Evolutionary conservation across 768 basidiomycete species (phyloP).

Genomic region (Lactarius quietus): DNA sequence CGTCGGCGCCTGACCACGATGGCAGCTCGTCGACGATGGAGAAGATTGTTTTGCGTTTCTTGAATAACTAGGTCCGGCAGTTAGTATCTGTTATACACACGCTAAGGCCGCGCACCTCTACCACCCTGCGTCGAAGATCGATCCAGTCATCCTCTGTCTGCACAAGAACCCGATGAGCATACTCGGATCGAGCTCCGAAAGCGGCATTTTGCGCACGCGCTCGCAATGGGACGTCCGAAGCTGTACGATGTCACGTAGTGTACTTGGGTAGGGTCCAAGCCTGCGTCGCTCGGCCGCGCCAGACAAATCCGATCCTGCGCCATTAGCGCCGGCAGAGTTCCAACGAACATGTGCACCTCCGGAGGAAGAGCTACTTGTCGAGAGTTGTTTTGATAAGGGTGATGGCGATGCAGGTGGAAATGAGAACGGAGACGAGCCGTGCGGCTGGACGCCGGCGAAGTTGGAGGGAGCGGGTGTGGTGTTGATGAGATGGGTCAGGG

Average conservation of each 20-base stretch:
- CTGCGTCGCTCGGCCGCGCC: constrained; percentile 13
- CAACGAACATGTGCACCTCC: constrained; percentile 33
- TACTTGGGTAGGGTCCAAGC: constrained; percentile 45
- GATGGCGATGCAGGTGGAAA: constrained; percentile 60
- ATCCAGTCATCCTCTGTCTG: constrained; percentile 79
- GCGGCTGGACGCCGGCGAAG: constrained; percentile 29
- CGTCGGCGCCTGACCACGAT: constrained; percentile 75
- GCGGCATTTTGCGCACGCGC: constrained; percentile 91
- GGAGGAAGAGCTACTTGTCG: constrained; percentile 38
- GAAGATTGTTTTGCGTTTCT: constrained; percentile 62
- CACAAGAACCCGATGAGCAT: constrained; percentile 95
- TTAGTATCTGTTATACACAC: constrained; percentile 2
- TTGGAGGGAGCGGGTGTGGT: constrained; percentile 37
- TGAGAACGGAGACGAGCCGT: constrained; percentile 41
- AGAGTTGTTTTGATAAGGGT: constrained; percentile 62
- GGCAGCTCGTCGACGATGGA: constrained; percentile 87
- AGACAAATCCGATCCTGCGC: constrained; percentile 29
- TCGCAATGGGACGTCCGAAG: constrained; percentile 94
- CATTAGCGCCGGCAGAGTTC: constrained; percentile 36
- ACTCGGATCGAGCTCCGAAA: constrained; percentile 89
- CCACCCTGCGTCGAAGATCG: constrained; percentile 70
- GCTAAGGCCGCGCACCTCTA: constrained; percentile 51
- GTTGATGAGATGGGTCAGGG: constrained; percentile 56
- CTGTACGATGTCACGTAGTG: constrained; percentile 77
- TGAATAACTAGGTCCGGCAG: constrained; percentile 38